These are phyloP conservation scores for Rhynchospora pubera DNA, from an alignment of 176 grass and related monocot genomes.

Conservation along the genomic window DNA sequence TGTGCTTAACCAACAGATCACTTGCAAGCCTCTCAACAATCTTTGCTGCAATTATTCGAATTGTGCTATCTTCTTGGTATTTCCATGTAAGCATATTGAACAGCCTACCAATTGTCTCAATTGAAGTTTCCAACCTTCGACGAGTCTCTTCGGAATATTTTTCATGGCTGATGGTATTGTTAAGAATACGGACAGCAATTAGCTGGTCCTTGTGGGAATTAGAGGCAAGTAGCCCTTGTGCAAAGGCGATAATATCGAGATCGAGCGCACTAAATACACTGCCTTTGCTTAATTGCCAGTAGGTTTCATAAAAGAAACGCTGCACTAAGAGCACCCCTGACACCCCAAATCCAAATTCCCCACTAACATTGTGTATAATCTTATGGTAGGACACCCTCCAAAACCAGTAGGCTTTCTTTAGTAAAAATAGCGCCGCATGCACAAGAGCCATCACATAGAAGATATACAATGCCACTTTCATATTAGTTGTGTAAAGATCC, in stretches of 20 bases:
- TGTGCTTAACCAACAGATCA: not conserved
- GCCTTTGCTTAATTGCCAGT: not conserved
- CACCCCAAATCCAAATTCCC: not conserved
- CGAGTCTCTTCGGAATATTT: not conserved
- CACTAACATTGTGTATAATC: not conserved
- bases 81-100: not conserved
- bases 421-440: not conserved
- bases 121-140: not conserved
- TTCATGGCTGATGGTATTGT: not conserved
- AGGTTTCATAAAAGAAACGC: not conserved
- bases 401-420: not conserved
- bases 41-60: not conserved
- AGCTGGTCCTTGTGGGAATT: not conserved
- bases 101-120: not conserved
- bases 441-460: not conserved
- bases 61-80: not conserved
- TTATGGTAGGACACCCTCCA: not conserved
- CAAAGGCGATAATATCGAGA: not conserved
- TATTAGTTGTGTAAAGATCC: not conserved
- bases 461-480: not conserved
- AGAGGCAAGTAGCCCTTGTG: not conserved
- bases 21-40: not conserved
- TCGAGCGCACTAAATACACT: not conserved
- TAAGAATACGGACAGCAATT: not conserved
- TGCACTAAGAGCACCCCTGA: not conserved